Base-by-base conservation (phyloP, 1,139 yeast species). In the Fermentozyma sake region DNA sequence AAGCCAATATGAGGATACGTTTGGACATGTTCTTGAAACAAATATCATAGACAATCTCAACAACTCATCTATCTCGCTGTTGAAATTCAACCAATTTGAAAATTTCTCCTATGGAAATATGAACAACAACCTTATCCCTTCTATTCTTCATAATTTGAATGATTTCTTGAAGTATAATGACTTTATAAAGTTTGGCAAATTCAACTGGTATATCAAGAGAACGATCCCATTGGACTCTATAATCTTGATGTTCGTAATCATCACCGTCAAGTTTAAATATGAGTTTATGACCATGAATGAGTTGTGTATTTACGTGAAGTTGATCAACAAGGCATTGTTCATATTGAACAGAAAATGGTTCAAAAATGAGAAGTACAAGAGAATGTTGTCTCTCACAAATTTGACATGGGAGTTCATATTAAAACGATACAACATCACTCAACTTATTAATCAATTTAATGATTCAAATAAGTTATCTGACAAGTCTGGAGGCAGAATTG, bases 201-300 rank as follows among this genome's bases (percentile, higher is more conserved):
- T 59, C 47, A 76, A 75, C 42, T 76, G 81, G 81, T 76, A 72
- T 37, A 64, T 75, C 27, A 69, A 75, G 41, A 57, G 78, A 29
- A 71, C 75, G 5, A 66, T 76, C 28, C 82, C 82, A 3, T 58
- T 75, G 30, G 80, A 76, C 46, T 73, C 78, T n/a, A 63, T 76
- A 7, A 69, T 75, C 14, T 50, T 75, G 31, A 54, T 75, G 39
- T 59, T 72, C 41, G 68, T 73, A 13, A 68, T 75, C 15, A 58
- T 76, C 27, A 62, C 72, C 2, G 68, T 74, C 6, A 77, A 75
- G 43, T 58, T 72, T 43, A 72, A 72, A 41, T 66, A 60, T 35
- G 66, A 63, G 33, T 58, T 58, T 24, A 57, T 64, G 51, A 54
- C 58, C 5, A 44, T 53, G 29, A 55, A 52, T 38, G 37, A 39